Percentiles rank a stretch among this genome's conserved stretches.
phyloP scores from a whole-genome alignment of 2,329 filamentous ascomycete genomes.

The Colletotrichum sp. region DNA sequence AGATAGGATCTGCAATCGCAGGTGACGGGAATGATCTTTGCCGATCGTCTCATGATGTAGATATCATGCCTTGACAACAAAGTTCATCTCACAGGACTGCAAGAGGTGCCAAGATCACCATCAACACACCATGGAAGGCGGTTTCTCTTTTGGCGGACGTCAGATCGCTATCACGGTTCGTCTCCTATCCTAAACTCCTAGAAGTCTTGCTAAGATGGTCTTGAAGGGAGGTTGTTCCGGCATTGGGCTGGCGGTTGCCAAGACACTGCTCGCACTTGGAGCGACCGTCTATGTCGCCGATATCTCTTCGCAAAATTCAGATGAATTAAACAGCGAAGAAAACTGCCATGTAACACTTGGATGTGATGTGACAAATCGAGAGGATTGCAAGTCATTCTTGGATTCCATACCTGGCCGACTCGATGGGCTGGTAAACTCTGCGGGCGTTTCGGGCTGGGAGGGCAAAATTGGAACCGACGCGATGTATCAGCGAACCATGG shows the following conservation, averaged over 20 bases:
- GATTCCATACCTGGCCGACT: background rate
- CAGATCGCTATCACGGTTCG: background rate
- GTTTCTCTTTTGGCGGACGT: background rate
- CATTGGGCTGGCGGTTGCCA: background rate
- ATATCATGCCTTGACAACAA: background rate
- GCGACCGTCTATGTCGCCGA: background rate
- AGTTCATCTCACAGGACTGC: background rate
- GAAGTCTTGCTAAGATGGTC: background rate
- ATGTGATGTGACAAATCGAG: background rate
- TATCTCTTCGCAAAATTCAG: background rate
- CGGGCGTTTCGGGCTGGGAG: slow-evolving; percentile 7
- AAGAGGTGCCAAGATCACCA: background rate
- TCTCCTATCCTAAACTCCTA: background rate
- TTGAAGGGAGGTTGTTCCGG: background rate
- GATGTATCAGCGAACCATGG: background rate
- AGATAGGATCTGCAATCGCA: background rate
- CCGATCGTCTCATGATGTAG: background rate
- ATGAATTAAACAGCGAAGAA: background rate
- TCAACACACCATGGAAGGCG: background rate
- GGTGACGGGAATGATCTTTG: background rate
- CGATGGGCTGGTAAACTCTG: slow-evolving; percentile 13
- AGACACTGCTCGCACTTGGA: background rate
- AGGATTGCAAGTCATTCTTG: background rate
- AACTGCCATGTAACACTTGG: background rate
- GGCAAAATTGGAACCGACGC: slow-evolving; percentile 11